Percentiles rank a stretch among this genome's conserved stretches.
Evolutionary conservation across 495 filamentous ascomycete genomes (phyloP).

Genomic region (Glarea lozoyensis): DNA sequence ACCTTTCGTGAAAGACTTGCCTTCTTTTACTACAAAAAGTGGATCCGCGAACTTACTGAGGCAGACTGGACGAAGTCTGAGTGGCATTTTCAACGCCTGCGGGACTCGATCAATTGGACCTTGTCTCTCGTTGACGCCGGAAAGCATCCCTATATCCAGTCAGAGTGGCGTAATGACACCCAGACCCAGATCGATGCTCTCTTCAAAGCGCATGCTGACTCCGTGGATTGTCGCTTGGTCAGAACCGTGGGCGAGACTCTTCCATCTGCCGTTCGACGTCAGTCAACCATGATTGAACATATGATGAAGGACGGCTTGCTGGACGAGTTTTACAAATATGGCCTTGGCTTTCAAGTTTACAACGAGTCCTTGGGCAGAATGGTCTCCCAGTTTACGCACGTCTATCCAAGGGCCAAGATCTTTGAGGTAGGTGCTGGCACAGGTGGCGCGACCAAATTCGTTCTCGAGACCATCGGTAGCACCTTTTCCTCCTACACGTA

Average conservation of each 20-base stretch:
- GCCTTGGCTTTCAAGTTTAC: constrained; percentile 18
- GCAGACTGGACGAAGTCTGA: neutral
- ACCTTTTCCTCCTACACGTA: constrained; percentile 37
- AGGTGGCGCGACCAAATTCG: constrained; percentile 31
- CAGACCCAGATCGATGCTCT: neutral
- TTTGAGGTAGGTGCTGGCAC: constrained; percentile 44
- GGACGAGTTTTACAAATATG: constrained; percentile 26
- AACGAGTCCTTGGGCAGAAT: constrained; percentile 16
- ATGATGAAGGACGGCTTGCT: constrained; percentile 31
- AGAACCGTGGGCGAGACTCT: constrained; percentile 28
- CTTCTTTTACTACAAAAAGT: neutral
- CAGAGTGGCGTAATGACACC: constrained; percentile 2
- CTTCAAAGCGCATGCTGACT: neutral
- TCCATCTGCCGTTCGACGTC: constrained; percentile 26
- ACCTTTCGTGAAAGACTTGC: too few species aligned
- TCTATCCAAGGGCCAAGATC: constrained; percentile 32
- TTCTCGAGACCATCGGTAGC: constrained; percentile 19
- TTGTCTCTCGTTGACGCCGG: neutral
- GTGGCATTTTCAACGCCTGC: neutral
- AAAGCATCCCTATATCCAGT: neutral
- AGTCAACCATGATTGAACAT: constrained; percentile 30
- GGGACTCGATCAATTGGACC: neutral
- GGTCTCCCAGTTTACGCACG: constrained; percentile 29
- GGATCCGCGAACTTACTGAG: neutral
- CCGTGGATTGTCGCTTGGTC: constrained; percentile 6